Evolutionary conservation across 306 rosid genomes (phyloP), one percentile per base, ranked within the genome.

Genomic region (Trifolium pratense): DNA sequence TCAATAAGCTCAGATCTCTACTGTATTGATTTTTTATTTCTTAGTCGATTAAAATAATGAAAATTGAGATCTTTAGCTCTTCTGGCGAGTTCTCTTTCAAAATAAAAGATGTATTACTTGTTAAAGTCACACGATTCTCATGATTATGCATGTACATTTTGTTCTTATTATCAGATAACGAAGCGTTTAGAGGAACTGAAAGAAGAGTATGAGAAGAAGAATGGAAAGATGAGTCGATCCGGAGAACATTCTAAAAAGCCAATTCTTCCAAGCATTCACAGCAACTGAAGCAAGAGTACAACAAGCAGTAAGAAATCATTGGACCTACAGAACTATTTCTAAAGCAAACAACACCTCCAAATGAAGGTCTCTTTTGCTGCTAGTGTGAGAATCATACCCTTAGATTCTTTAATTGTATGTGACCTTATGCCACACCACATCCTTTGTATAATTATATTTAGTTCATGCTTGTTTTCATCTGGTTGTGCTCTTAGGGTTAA

Each of bases 131-230:
- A 18, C 49, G 20, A 31, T 20, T 59, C 34, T 37, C 13, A 63
- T 66, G 25, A 9, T 65, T 52, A 75, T 4, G 5, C 40, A 56
- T 45, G 55, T 51, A 6, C 6, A 5, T 52, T 72, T 62, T n/a
- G 18, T 75, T 26, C 10, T 81, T 31, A 43, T 78, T 55, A 61
- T 72, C 74, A 93, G 98, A 88, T 93, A 56, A 86, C 96, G 15
- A 89, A 77, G 79, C 89, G 90, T 59, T 86, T 93, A 80, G 91
- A 86, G 81, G 96, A 88, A 72, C 76, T 90, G 80, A 85, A 57
- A 74, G 84, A 61, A 42, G 87, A 88, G 74, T 91, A 93, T 48
- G 94, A 93, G 80, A 81, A 74, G 78, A 86, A 88, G 84, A 84
- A 84, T 17, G 94, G 89, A 53, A 91, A 82, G 77, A 14, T 18